phyloP scores from a whole-genome alignment of 2,329 filamentous ascomycete species.

The Nothophaeocryptopus gaeumannii region DNA sequence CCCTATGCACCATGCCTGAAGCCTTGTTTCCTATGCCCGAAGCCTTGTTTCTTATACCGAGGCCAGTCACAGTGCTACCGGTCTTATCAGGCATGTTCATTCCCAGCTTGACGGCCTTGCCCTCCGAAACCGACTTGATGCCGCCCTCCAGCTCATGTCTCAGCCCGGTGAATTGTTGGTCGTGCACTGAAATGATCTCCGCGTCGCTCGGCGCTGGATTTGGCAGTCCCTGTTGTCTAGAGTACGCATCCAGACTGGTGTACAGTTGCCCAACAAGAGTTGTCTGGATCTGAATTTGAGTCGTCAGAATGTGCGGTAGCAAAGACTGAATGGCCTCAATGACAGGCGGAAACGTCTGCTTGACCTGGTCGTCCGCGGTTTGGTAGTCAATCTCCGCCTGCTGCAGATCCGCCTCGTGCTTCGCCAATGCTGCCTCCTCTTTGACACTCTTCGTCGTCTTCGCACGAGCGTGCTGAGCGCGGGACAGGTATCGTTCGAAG shows the following conservation, averaged over 20 bases:
- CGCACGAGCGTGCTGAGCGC: conserved; percentile 65
- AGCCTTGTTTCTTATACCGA: conserved; percentile 45
- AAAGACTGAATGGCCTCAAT: conserved; percentile 69
- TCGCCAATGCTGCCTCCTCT: conserved; percentile 68
- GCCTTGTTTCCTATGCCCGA: neutral
- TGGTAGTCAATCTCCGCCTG: conserved; percentile 67
- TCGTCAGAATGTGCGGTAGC: conserved; percentile 67
- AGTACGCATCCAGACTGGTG: conserved; percentile 72
- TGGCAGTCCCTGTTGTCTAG: conserved; percentile 64
- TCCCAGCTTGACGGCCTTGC: conserved; percentile 62
- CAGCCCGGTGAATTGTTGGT: conserved; percentile 59
- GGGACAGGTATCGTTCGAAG: conserved; percentile 73
- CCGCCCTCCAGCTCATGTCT: conserved; percentile 64
- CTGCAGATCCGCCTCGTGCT: conserved; percentile 68
- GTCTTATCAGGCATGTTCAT: conserved; percentile 49
- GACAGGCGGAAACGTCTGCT: conserved; percentile 67
- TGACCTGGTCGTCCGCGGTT: conserved; percentile 70
- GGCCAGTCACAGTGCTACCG: conserved; percentile 45
- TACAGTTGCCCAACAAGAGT: conserved; percentile 74
- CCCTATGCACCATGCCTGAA: conserved; percentile 6
- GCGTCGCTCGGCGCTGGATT: conserved; percentile 71
- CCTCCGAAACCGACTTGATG: conserved; percentile 61
- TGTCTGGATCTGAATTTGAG: conserved; percentile 74
- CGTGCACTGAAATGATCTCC: conserved; percentile 66
- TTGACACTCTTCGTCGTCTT: conserved; percentile 69